phyloP scores from a whole-genome alignment of 352 stramenopile species.

The Pythium brachiatum region DNA sequence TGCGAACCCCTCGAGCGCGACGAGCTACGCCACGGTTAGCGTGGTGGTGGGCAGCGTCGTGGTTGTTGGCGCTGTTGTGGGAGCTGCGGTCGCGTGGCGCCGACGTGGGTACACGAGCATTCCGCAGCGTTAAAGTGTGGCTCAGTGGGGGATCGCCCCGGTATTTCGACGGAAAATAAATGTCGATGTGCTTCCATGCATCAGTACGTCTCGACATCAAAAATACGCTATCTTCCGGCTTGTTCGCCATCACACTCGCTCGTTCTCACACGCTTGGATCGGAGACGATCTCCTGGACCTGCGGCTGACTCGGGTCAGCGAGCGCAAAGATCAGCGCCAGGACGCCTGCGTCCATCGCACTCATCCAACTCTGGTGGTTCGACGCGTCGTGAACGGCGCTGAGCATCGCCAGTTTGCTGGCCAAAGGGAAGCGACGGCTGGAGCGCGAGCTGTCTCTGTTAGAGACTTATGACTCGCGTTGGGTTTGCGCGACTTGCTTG shows the following conservation, averaged over 20 bases:
- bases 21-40: not conserved
- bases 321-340: constrained; percentile 9
- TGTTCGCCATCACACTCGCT: no score
- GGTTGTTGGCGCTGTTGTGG: not conserved
- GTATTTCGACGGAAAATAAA: no score
- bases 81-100: not conserved
- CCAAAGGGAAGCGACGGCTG: no score
- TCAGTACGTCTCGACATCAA: no score
- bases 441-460: no score
- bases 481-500: no score
- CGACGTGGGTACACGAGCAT: not conserved
- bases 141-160: no score
- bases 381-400: constrained; percentile 11
- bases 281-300: no score
- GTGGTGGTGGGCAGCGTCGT: not conserved
- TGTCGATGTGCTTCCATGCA: no score
- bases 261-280: no score
- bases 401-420: constrained; percentile 10
- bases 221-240: no score
- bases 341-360: constrained; percentile 7
- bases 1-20: not conserved
- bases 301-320: constrained; percentile 8
- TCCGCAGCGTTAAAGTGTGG: not conserved
- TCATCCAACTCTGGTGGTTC: not conserved
- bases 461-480: no score